Evolutionary conservation across 2,329 filamentous ascomycete genomes (phyloP), one percentile per base, ranked within the genome.

Genomic region (Dothideomycetes sp.): DNA sequence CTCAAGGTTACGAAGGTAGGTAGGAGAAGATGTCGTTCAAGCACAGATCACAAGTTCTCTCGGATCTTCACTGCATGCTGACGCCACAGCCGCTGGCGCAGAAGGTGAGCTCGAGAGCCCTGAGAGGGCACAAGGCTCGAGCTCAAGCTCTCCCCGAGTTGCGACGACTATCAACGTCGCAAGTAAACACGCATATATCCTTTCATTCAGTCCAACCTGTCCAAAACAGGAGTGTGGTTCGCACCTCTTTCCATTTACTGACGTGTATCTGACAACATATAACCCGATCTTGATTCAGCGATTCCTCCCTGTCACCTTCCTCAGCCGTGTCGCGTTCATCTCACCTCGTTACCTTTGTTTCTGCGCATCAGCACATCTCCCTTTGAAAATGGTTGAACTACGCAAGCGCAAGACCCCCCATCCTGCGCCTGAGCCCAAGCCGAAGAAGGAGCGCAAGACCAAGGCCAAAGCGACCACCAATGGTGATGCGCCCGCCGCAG

Each of bases 401-500:
- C 69, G 75, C 55, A 79, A 79, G 61, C 72, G 75, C 57, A 75
- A 77, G 56, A 68, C 72, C 35, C 67, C 69, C 27, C 62, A 69
- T 31, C 65, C 68, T 19, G 64, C 66, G 41, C 61, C 67, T 33
- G 60, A 64, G 37, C 62, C 61, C 19, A 61, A 65, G 35, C 57
- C 67, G 11, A 69, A 69, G 51, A 68, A 68, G 47, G 67, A 65
- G 51, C 58, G 43, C 56, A 65, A 55, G 49, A 45, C 50, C 11
- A 60, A 60, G 45, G 53, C 50, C 36, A 48, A 45, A 22, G 46
- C 45, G 19, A 44, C 46, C 32, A 34, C 37, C 41, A 45, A 47
- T 36, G 36, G 40, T 42, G 46, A 46, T 37, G 19, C 32, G 15
- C 34, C 43, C 11, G 44, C 49, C 12, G 43, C 49, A 32, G 48